Conservation (phyloP, 176 grass and related monocot genomes). For the Microstegium vimineum region DNA sequence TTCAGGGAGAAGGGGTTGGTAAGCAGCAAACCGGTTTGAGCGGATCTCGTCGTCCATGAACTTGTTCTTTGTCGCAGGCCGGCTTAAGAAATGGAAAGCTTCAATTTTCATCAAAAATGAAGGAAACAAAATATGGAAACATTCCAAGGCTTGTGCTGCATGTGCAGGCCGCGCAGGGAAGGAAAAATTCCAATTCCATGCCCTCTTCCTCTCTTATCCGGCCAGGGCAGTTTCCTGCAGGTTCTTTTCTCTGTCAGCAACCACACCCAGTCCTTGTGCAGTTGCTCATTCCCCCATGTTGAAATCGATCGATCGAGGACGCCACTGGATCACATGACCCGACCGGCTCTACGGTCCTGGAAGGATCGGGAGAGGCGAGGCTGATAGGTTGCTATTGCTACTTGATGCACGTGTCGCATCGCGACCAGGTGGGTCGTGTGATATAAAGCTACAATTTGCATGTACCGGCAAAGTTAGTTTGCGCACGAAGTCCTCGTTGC, state of each 20-base stretch:
- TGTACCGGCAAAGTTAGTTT: background rate
- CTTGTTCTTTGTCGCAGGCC: background rate
- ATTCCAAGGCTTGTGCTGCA: background rate
- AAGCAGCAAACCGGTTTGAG: slow-evolving; percentile 26
- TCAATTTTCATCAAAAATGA: background rate
- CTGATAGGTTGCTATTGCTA: background rate
- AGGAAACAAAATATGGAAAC: background rate
- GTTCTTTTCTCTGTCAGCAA: background rate
- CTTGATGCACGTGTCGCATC: background rate
- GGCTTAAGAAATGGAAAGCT: background rate
- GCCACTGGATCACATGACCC: background rate
- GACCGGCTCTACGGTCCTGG: background rate
- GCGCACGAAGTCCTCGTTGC: background rate
- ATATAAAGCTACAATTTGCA: background rate
- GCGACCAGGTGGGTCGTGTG: background rate
- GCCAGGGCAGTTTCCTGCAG: background rate
- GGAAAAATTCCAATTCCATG: slow-evolving; percentile 1
- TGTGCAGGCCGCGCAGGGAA: background rate
- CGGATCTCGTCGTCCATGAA: slow-evolving; percentile 36
- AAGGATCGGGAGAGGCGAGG: background rate
- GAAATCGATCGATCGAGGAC: background rate
- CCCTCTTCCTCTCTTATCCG: too few species aligned
- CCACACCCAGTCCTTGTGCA: background rate
- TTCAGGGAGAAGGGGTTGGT: background rate
- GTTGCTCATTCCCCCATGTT: background rate